phyloP scores from a whole-genome alignment of 2,329 filamentous ascomycete genomes.

The Talaromyces sp. region DNA sequence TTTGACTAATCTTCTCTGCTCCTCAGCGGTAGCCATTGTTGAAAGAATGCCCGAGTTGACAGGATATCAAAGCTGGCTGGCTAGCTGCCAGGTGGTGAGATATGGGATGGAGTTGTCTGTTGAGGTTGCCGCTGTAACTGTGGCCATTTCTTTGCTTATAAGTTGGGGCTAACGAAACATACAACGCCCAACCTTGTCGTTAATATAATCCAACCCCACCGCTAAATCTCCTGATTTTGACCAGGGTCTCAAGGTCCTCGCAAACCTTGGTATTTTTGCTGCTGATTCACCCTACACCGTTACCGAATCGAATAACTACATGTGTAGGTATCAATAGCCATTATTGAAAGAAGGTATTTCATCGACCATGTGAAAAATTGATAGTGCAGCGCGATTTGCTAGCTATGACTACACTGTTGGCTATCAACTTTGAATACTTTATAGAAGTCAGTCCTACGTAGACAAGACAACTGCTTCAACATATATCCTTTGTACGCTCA shows the following conservation, averaged over 20 bases:
- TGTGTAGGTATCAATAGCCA: background rate
- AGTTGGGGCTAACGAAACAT: background rate
- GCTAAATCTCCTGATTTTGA: background rate
- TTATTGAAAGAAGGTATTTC: background rate
- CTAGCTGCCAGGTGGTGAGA: too few species aligned
- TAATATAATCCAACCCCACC: background rate
- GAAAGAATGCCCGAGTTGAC: too few species aligned
- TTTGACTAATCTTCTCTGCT: conserved; percentile 10
- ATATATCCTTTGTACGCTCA: background rate
- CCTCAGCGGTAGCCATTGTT: background rate
- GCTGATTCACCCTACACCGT: background rate
- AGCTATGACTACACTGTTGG: background rate
- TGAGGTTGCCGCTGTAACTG: too few species aligned
- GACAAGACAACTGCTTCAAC: background rate
- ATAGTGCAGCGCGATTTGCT: background rate
- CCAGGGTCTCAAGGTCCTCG: background rate
- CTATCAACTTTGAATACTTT: background rate
- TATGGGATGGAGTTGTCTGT: background rate
- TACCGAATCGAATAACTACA: background rate
- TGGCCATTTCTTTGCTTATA: background rate
- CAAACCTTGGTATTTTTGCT: background rate
- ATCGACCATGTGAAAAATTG: background rate
- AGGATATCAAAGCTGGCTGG: background rate
- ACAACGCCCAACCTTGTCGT: background rate
- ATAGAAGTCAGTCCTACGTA: background rate